Evolutionary conservation across 1,284 basidiomycete species (phyloP), one percentile per base, ranked within the genome.

Genomic region (Ustilago lituana): DNA sequence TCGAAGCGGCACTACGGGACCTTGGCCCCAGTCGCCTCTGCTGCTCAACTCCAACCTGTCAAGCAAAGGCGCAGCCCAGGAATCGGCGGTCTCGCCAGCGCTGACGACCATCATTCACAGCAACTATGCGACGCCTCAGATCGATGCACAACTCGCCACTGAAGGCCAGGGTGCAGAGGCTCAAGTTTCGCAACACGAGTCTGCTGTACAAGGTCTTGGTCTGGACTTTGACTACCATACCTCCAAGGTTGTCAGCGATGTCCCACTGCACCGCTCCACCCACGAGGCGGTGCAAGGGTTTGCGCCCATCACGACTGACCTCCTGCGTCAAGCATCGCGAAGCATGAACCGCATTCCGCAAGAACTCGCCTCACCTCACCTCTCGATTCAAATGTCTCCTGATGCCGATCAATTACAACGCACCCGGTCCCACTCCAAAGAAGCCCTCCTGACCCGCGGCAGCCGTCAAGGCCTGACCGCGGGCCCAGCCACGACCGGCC

Each of bases 1-100:
- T 17, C 41, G 54, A 14, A 67, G 69, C 38, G 64, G 59, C 3
- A 66, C 63, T 2, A 63, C 50, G 4, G 69, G 64, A 19, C 69
- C 69, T n/a, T 72, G 69, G 69, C 39, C 69, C 1, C 69, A 67
- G 49, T 67, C 69, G 20, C 64, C 69, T 1, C 29, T 72, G 38
- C 54, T 72, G 38, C 59, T 72, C 40, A 38, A 62, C 36, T 29
- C 49, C 32, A 46, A 40, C n/a, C 14, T 23, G 27, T 19, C 27
- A 29, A 22, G 33, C 10, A 15, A 20, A 51, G 41, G 15, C 15
- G 32, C 23, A 20, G 17, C 35, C 20, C 37, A 39, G 31, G 49
- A 48, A 10, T 22, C 46, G 26, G 39, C 31, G 1, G 52, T 37
- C 2, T 67, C 64, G 20, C 58, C 64, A 11, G 63, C 63, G 10